Evolutionary conservation across 1,284 basidiomycete genomes (phyloP).

Genomic region (Trichosporon ovoides): DNA sequence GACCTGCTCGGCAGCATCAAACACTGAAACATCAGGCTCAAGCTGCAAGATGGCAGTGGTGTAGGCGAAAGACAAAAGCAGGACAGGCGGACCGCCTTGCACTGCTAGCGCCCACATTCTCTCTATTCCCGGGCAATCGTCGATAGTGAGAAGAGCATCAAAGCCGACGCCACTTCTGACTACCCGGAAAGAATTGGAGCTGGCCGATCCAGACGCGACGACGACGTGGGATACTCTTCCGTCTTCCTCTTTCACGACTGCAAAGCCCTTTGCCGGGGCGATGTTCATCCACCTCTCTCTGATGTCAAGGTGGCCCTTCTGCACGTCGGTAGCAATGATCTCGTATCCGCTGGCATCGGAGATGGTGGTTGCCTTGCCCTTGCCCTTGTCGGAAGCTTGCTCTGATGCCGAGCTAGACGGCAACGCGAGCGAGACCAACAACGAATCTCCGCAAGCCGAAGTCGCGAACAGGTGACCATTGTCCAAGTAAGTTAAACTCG

Average conservation of each 20-base stretch:
- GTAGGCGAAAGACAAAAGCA: constrained; percentile 28
- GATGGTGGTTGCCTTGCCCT: constrained; percentile 27
- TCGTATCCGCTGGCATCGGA: constrained; percentile 50
- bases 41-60: constrained; percentile 41
- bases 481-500: constrained; percentile 68
- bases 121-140: constrained; percentile 59
- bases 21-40: constrained; percentile 33
- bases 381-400: constrained; percentile 26
- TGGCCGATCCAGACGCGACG: constrained; percentile 80
- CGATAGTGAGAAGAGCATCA: constrained; percentile 59
- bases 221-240: constrained; percentile 77
- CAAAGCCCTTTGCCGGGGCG: constrained; percentile 82
- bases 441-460: constrained; percentile 76
- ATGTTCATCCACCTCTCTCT: constrained; percentile 70
- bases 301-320: constrained; percentile 52
- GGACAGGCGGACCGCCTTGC: constrained; percentile 5
- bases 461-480: constrained; percentile 71
- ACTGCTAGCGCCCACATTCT: constrained; percentile 62
- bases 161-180: constrained; percentile 83
- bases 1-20: constrained; percentile 48
- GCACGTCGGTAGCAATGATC: constrained; percentile 30
- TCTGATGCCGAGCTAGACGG: background rate
- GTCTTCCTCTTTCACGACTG: constrained; percentile 66
- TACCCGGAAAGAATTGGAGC: constrained; percentile 72
- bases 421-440: constrained; percentile 55